Percentiles rank a stretch among this genome's conserved stretches.
phyloP scores from a whole-genome alignment of 2,329 filamentous ascomycete genomes.

The Colletotrichum graminicola region DNA sequence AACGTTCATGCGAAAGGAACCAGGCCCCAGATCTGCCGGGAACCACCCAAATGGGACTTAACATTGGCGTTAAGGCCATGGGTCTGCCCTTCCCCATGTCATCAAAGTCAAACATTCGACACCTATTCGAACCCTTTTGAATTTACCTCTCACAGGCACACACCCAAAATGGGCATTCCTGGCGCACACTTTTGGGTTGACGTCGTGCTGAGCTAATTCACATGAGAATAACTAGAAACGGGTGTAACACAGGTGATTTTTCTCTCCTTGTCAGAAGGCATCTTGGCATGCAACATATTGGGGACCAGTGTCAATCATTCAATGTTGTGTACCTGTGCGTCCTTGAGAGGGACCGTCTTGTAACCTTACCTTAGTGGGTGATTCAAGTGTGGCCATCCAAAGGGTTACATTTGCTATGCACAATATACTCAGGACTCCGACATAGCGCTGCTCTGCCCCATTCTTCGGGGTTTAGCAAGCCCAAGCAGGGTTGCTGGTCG shows the following conservation, averaged over 20 bases:
- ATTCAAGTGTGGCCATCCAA: neutral
- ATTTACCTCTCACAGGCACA: conserved; percentile 32
- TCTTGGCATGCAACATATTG: neutral
- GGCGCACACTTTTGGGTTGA: neutral
- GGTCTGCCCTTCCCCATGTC: neutral
- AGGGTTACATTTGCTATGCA: too few species aligned
- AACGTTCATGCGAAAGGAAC: conserved; percentile 31
- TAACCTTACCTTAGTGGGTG: neutral
- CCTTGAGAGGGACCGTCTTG: neutral
- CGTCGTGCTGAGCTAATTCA: conserved; percentile 13
- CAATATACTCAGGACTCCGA: conserved; percentile 4
- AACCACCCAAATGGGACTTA: conserved; percentile 30
- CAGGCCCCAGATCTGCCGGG: conserved; percentile 17
- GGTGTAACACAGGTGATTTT: neutral
- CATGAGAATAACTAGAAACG: neutral
- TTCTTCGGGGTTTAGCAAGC: neutral
- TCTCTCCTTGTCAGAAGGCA: neutral
- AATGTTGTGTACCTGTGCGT: neutral
- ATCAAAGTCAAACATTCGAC: conserved; percentile 25
- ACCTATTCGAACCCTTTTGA: conserved; percentile 31
- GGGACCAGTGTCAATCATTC: neutral
- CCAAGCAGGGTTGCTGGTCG: neutral
- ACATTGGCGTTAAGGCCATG: conserved; percentile 23
- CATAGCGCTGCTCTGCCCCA: neutral
- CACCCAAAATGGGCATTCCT: conserved; percentile 19